Evolutionary conservation across 176 grass and related monocot species (phyloP), one percentile per base, ranked within the genome.

Genomic region (Zea mays): DNA sequence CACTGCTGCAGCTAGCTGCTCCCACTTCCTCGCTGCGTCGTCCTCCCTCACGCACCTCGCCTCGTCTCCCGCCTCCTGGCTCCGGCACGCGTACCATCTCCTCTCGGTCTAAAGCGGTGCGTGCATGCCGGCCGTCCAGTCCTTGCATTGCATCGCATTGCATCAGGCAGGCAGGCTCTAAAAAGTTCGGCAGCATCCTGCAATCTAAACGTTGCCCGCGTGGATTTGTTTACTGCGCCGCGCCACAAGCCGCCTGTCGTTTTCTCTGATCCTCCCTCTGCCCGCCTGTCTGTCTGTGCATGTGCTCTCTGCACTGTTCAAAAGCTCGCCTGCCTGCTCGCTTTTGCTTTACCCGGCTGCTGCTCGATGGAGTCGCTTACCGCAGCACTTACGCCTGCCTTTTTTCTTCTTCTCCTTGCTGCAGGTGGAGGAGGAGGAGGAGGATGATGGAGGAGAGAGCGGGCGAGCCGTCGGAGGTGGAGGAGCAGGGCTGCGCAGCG

Each of bases 21-120:
- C 14, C 42, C 6, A 10, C 34, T 11, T 3, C 36, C 20, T 37
- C 37, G 11, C 17, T 57, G 54, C 52, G n/a, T 55, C 54, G 7
- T 54, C 50, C 5, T 14, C 14, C 50, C 52, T 19, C 82, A 1
- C 52, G 8, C 82, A 1, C 21, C 67, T 56, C 6, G 17, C 44
- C 21, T 37, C 35, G 11, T 63, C 74, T 19, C 43, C 59, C 33
- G 19, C 4, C 58, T n/a, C 57, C 7, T 27, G 27, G 27, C 27
- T 27, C 27, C 27, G 27, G 79, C 67, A 49, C 60, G 49, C 61
- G 65, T 79, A 36, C 70, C 71, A 80, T 88, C 69, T 88, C 81
- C 50, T 79, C 72, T 84, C 33, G 86, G 81, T 62, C 74, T 44
- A 83, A 87, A 83, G 61, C 5, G 14, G 15, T 7, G n/a, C 17